Evolutionary conservation across 2,329 filamentous ascomycete genomes (phyloP), one percentile per base, ranked within the genome.

Genomic region (Penicillium capsulatum): DNA sequence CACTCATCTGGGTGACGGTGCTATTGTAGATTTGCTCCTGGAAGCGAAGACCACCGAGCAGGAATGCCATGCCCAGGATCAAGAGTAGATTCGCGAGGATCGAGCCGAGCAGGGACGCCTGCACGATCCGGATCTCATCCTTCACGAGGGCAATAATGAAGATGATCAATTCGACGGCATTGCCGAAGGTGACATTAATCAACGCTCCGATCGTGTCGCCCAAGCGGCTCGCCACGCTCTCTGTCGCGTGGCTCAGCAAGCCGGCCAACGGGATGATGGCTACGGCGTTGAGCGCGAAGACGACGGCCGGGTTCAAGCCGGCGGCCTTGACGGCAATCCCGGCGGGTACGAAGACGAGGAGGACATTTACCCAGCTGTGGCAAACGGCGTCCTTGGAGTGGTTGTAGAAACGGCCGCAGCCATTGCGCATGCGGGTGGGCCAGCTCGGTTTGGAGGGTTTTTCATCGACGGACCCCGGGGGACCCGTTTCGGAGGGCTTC

Each of bases 1-100:
- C 90, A 61, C 88, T 95, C 87, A 95, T 95, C 63, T 96, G 89
- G 1, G 89, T 95, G 42, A 95, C 87, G 15, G 87, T 95, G 67
- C 82, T 92, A 68, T 95, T 96, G 69, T 95, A 96, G 47, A 96
- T 83, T 79, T 95, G 90, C 70, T 96, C 90, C 61, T 85, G 83
- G 64, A 81, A 95, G 47, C 88, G 82, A 38, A 95, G 70, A 48
- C 89, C 90, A 58, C 90, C 90, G 16, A 94, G 69, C 36, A 94
- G 76, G 65, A 96, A 95, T 41, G 83, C 82, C 88, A 95, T 95
- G 57, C 90, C 90, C 53, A 96, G 69, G 58, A 94, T 94, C 45
- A 95, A 76, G 16, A 96, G 74, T 40, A 95, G 68, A 59, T 95
- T 95, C 48, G 89, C 84, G 50, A 96, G 70, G 54, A 96, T 94